Conservation (phyloP, 495 filamentous ascomycete species). For the Rhypophila decipiens region DNA sequence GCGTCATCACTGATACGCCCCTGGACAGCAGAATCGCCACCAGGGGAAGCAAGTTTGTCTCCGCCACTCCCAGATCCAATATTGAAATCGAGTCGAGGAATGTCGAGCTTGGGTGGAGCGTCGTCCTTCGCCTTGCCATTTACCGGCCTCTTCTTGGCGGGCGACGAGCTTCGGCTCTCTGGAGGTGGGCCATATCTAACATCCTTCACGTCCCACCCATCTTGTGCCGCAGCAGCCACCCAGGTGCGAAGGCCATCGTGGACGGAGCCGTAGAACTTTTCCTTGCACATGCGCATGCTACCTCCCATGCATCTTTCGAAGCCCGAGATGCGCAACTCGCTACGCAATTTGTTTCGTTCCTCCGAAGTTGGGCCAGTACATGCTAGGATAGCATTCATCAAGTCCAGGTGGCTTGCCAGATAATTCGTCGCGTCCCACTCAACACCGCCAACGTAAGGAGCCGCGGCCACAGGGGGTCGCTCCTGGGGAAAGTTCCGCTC, state of each 20-base stretch:
- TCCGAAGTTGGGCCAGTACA: conserved; percentile 59
- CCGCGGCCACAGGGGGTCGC: conserved; percentile 84
- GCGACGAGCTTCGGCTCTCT: conserved; percentile 42
- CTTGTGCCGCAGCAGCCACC: conserved; percentile 78
- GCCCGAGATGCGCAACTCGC: conserved; percentile 72
- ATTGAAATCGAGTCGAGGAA: conserved; percentile 47
- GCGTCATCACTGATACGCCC: conserved; percentile 9
- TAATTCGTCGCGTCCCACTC: conserved; percentile 99
- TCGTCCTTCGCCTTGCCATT: conserved; percentile 30
- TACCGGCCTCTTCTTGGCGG: conserved; percentile 36
- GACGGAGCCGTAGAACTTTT: conserved; percentile 89
- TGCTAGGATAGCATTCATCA: conserved; percentile 87
- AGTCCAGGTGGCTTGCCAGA: conserved; percentile 82
- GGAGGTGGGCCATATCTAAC: conserved; percentile 67
- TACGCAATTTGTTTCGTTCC: conserved; percentile 73
- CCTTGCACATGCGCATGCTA: conserved; percentile 84
- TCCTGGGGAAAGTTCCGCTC: conserved; percentile 77
- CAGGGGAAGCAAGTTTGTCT: conserved; percentile 17
- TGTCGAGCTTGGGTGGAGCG: conserved; percentile 48
- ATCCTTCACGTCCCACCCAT: conserved; percentile 74
- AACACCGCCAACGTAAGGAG: conserved; percentile 94
- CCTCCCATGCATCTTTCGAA: conserved; percentile 88
- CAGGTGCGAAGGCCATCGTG: conserved; percentile 85
- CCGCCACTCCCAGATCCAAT: too few species aligned
- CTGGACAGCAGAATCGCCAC: conserved; percentile 5